Percentiles rank a stretch among this genome's conserved stretches.
Evolutionary conservation across 768 basidiomycete species (phyloP).

Genomic region (Suillus variegatus): DNA sequence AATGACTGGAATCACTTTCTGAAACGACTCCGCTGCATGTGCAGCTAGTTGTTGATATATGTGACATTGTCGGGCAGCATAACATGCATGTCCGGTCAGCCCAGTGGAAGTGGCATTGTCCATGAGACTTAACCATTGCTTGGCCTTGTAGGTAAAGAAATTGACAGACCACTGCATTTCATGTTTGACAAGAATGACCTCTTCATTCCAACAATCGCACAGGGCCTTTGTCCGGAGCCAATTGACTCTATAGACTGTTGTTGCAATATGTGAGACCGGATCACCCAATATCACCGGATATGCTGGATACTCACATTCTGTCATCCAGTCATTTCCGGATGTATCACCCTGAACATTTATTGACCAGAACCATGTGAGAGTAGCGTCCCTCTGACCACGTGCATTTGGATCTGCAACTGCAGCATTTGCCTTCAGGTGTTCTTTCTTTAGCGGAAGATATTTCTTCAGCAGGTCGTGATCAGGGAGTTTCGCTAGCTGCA

Average conservation of each 20-base stretch:
- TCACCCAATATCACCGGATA: neutral
- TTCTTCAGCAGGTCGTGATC: neutral
- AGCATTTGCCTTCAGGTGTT: neutral
- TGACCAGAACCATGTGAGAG: slow-evolving; percentile 12
- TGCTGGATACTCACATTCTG: slow-evolving; percentile 5
- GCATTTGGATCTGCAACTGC: slow-evolving; percentile 8
- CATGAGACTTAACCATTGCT: neutral
- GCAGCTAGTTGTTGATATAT: too few relatives aligned
- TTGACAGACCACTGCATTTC: neutral
- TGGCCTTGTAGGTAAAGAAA: neutral
- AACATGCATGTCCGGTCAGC: neutral
- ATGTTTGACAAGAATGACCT: slow-evolving; percentile 1
- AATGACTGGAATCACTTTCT: too few relatives aligned
- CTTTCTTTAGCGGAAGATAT: neutral
- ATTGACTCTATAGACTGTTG: slow-evolving; percentile 9
- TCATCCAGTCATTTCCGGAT: slow-evolving; percentile 10
- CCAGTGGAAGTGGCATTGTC: neutral
- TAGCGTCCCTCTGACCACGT: neutral
- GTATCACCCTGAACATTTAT: slow-evolving; percentile 6
- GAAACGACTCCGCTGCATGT: too few relatives aligned
- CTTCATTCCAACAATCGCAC: slow-evolving; percentile 6
- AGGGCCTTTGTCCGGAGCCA: slow-evolving; percentile 11
- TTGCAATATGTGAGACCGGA: neutral
- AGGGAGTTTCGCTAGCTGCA: too few relatives aligned
- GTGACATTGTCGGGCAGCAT: too few relatives aligned